These are phyloP conservation scores for Heritiera littoralis DNA, from an alignment of 345 rosid species.

Conservation along the genomic window DNA sequence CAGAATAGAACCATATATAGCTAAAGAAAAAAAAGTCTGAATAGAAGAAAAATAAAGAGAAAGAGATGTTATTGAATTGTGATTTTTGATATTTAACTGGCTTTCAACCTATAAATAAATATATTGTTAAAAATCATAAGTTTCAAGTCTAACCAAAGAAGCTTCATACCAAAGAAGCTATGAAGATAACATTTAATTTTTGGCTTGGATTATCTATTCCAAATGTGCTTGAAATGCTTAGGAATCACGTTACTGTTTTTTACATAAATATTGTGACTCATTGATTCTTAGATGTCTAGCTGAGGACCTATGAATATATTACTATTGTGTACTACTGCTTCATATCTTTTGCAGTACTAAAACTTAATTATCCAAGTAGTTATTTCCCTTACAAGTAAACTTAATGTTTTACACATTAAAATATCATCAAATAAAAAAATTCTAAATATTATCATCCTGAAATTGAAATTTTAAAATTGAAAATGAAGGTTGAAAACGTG, in stretches of 20 bases:
- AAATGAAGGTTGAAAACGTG: conserved; percentile 10
- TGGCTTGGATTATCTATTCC: too few relatives aligned
- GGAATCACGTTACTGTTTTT: too few relatives aligned
- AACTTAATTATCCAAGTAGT: too few relatives aligned
- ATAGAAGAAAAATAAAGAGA: background rate
- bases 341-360: too few relatives aligned
- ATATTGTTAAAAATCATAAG: background rate
- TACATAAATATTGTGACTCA: too few relatives aligned
- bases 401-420: background rate
- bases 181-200: background rate
- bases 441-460: too few relatives aligned
- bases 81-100: background rate
- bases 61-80: background rate
- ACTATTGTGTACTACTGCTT: too few relatives aligned
- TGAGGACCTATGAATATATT: too few relatives aligned
- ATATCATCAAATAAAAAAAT: background rate
- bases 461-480: background rate
- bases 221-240: too few relatives aligned
- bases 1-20: too few relatives aligned
- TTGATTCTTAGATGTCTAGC: too few relatives aligned
- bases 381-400: background rate
- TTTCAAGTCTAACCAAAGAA: background rate
- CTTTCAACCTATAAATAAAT: background rate
- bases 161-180: background rate
- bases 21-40: background rate